These are phyloP conservation scores for Penicillium sp. DNA, from an alignment of 2,329 filamentous ascomycete species.

Conservation along the genomic window DNA sequence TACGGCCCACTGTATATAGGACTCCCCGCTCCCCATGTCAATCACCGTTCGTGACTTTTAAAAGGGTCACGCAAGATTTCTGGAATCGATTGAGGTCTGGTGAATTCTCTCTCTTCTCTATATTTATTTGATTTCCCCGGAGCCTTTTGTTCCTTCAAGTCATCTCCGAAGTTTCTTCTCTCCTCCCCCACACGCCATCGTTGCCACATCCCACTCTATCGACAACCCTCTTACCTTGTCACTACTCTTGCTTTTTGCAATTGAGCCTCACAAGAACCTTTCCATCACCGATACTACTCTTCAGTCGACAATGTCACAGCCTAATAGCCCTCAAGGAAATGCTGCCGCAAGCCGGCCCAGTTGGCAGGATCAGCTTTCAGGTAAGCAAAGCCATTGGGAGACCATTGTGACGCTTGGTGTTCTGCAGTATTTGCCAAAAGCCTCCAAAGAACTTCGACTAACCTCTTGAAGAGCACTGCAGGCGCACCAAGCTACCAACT, in stretches of 20 bases:
- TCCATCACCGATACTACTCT: background rate
- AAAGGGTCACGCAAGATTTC: constrained; percentile 22
- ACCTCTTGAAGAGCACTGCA: constrained; percentile 60
- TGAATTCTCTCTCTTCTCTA: constrained; percentile 16
- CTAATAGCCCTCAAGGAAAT: constrained; percentile 29
- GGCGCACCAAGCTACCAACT: constrained; percentile 54
- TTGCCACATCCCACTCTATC: background rate
- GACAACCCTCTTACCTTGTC: constrained; percentile 3
- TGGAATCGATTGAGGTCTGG: constrained; percentile 17
- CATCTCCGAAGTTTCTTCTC: constrained; percentile 8
- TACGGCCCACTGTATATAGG: constrained; percentile 44
- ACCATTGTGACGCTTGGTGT: background rate
- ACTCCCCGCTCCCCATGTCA: constrained; percentile 41
- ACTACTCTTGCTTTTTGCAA: constrained; percentile 6
- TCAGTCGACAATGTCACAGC: constrained; percentile 28
- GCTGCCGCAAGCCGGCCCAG: constrained; percentile 28
- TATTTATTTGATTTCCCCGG: constrained; percentile 9
- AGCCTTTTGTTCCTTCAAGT: constrained; percentile 6
- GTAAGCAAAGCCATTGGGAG: constrained; percentile 44
- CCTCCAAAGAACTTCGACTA: constrained; percentile 8
- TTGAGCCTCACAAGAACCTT: constrained; percentile 11
- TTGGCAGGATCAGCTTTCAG: constrained; percentile 64
- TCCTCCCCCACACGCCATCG: constrained; percentile 1
- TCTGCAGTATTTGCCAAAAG: background rate
- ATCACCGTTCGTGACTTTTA: constrained; percentile 24